A percentile compares a stretch with the other conserved stretches of the same genome.
phyloP scores from a whole-genome alignment of 768 basidiomycete species.

The Pisolithus albus region DNA sequence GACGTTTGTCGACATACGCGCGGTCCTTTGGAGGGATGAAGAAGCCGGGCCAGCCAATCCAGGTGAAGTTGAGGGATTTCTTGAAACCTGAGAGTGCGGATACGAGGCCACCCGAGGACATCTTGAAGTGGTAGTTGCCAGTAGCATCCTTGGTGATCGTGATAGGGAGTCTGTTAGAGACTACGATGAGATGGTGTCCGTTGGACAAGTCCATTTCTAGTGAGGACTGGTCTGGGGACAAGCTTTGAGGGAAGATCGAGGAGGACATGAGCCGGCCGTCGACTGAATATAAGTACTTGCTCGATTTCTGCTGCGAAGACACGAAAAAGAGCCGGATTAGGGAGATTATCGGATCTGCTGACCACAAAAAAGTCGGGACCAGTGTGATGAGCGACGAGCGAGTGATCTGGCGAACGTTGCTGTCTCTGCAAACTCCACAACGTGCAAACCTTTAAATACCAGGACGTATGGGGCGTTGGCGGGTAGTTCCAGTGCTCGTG shows the following conservation, averaged over 20 bases:
- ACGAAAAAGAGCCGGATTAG: conserved; percentile 20
- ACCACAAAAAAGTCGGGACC: conserved; percentile 3
- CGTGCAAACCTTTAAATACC: no score
- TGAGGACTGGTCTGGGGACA: conserved; percentile 21
- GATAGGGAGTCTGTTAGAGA: conserved; percentile 91
- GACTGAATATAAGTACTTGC: conserved; percentile 22
- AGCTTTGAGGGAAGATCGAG: conserved; percentile 17
- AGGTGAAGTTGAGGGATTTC: conserved; percentile 95
- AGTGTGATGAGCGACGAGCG: background rate
- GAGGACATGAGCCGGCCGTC: conserved; percentile 15
- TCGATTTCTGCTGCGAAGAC: conserved; percentile 13
- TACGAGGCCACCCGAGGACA: conserved; percentile 97
- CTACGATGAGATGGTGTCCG: conserved; percentile 80
- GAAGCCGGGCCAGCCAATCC: conserved; percentile 95
- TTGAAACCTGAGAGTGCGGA: conserved; percentile 97
- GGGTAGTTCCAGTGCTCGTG: no score
- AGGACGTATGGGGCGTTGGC: no score
- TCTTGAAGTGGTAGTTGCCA: conserved; percentile 97
- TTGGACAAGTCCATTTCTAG: conserved; percentile 41
- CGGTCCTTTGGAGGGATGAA: conserved; percentile 92
- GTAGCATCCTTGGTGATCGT: conserved; percentile 90
- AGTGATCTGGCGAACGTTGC: conserved; percentile 1
- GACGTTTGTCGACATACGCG: conserved; percentile 81
- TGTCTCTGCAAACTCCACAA: no score
- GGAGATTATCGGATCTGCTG: conserved; percentile 28